phyloP scores from a whole-genome alignment of 345 rosid species.

The Pistacia integerrima region DNA sequence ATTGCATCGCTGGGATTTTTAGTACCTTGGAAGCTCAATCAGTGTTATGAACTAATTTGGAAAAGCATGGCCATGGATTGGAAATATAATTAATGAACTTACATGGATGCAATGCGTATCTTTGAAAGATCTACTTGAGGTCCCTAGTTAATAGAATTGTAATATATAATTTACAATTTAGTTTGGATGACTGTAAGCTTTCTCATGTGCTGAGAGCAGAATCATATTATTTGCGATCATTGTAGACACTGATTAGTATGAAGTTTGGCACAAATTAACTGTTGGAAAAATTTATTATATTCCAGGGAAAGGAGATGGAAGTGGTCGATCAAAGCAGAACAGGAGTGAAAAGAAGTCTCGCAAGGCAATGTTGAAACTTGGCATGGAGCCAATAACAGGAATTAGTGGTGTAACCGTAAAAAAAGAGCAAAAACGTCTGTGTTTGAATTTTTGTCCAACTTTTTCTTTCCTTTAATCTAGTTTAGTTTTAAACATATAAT shows the following conservation, averaged over 20 bases:
- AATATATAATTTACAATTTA: background rate
- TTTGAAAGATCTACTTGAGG: background rate
- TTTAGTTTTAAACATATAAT: no score
- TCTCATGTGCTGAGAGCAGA: background rate
- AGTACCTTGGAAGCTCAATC: background rate
- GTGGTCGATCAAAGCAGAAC: constrained; percentile 16
- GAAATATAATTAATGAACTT: background rate
- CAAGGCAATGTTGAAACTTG: constrained; percentile 10
- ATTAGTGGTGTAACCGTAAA: background rate
- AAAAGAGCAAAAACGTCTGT: constrained; percentile 2
- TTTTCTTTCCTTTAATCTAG: no score
- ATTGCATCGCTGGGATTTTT: background rate
- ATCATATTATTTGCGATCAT: background rate
- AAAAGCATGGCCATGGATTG: background rate
- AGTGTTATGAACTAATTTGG: background rate
- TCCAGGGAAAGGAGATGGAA: constrained; percentile 41
- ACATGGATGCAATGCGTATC: background rate
- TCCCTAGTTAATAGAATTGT: background rate
- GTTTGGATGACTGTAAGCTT: background rate
- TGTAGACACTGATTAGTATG: background rate
- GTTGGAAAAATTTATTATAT: background rate
- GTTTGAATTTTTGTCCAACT: background rate
- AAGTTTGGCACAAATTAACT: background rate
- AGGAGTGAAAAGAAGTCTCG: constrained; percentile 12
- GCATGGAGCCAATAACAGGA: constrained; percentile 4